These are phyloP conservation scores for Penicillium psychrosexuale DNA, from an alignment of 2,329 filamentous ascomycete genomes.

Conservation along the genomic window DNA sequence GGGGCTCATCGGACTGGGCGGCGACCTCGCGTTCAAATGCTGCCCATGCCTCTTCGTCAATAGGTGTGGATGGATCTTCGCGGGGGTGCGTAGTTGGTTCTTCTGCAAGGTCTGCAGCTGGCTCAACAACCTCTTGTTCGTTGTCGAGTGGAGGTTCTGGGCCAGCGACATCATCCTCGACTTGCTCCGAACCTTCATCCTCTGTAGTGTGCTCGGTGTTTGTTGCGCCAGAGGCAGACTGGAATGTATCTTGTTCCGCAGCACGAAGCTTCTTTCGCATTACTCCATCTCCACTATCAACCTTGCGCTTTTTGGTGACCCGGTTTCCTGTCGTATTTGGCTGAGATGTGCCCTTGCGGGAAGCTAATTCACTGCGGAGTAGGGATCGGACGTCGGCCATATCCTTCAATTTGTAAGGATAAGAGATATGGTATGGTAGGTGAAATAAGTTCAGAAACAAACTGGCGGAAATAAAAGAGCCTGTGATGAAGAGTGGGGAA, in stretches of 20 bases:
- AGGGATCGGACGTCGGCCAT: slow-evolving; percentile 81
- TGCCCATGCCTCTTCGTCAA: slow-evolving; percentile 80
- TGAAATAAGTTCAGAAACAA: slow-evolving; percentile 4
- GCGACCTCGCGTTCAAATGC: slow-evolving; percentile 83
- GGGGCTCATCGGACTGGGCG: slow-evolving; percentile 36
- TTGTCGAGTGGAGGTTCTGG: slow-evolving; percentile 20
- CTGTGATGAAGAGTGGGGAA: slow-evolving; percentile 26
- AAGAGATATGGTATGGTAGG: not conserved
- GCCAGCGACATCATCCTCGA: slow-evolving; percentile 26
- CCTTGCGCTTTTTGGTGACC: slow-evolving; percentile 55
- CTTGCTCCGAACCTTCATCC: slow-evolving; percentile 28
- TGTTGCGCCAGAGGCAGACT: slow-evolving; percentile 30
- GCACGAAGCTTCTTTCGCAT: slow-evolving; percentile 46
- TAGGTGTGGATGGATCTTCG: slow-evolving; percentile 21
- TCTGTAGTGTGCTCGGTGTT: slow-evolving; percentile 26
- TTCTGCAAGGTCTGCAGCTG: slow-evolving; percentile 9
- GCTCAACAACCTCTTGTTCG: slow-evolving; percentile 10
- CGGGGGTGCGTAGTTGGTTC: slow-evolving; percentile 5
- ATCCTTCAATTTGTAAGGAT: not conserved
- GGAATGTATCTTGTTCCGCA: slow-evolving; percentile 30
- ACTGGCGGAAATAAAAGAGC: slow-evolving; percentile 15
- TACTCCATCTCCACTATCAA: slow-evolving; percentile 41
- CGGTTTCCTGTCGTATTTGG: slow-evolving; percentile 34
- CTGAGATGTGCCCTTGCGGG: slow-evolving; percentile 67
- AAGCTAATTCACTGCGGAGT: slow-evolving; percentile 71